A percentile compares a stretch with the other conserved stretches of the same genome.
Conservation (phyloP, 306 rosid genomes). For the Cucumis cinereus region DNA sequence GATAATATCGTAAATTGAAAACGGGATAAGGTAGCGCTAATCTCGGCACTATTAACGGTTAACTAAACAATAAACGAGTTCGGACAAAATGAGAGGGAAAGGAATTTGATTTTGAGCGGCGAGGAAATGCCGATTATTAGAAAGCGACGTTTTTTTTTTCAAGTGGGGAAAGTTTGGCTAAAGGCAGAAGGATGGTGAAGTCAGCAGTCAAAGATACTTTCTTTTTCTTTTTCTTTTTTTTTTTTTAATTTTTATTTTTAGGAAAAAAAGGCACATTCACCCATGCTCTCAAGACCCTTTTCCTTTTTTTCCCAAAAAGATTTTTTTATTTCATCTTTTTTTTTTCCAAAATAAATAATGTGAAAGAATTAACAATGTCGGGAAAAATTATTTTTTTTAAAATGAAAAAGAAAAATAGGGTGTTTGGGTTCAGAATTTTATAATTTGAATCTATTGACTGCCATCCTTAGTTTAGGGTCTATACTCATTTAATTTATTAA, state of each 20-base stretch:
- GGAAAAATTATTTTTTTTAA: background rate
- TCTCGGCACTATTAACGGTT: background rate
- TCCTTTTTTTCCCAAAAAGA: background rate
- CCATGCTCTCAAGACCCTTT: background rate
- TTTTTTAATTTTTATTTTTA: background rate
- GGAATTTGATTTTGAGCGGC: constrained; percentile 5
- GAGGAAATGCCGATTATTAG: background rate
- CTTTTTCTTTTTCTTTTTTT: background rate
- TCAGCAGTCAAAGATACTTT: constrained; percentile 16
- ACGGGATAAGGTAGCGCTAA: background rate
- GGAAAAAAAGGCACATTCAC: background rate
- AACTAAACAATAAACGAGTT: background rate
- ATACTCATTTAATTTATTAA: background rate
- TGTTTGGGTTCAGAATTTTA: constrained; percentile 34
- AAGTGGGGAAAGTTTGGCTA: background rate
- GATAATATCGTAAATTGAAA: too few species aligned
- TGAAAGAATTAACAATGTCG: background rate
- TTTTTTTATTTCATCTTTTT: background rate
- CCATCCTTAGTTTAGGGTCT: background rate
- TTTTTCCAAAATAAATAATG: background rate
- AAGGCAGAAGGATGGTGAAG: background rate
- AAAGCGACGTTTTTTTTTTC: background rate
- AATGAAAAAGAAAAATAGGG: background rate
- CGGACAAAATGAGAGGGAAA: background rate
- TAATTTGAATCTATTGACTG: constrained; percentile 2